A percentile compares a stretch with the other conserved stretches of the same genome.
Evolutionary conservation across 108 stramenopile species (phyloP).

Genomic region (Cyclostephanos invisitatus): DNA sequence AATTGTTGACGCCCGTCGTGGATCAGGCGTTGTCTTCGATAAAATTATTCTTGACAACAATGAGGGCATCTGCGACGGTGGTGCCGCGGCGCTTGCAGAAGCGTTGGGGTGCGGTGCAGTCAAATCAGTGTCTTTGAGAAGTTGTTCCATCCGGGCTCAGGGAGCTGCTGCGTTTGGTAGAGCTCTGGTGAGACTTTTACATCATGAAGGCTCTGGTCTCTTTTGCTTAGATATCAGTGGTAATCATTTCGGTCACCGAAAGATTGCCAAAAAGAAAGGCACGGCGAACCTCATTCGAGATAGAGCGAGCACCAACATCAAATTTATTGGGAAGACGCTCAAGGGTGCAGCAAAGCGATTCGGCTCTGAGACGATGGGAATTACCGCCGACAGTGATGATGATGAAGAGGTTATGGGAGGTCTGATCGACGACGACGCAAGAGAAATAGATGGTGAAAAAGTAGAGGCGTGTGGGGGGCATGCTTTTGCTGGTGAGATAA

Average conservation of each 20-base stretch:
- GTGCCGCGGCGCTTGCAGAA: slow-evolving; percentile 60
- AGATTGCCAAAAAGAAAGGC: slow-evolving; percentile 56
- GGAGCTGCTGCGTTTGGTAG: slow-evolving; percentile 64
- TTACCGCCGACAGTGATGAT: slow-evolving; percentile 61
- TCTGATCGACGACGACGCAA: slow-evolving; percentile 38
- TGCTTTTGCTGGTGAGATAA: slow-evolving; percentile 43
- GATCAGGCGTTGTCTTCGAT: slow-evolving; percentile 21
- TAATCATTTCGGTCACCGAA: slow-evolving; percentile 69
- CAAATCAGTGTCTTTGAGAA: slow-evolving; percentile 54
- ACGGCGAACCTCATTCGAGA: slow-evolving; percentile 60
- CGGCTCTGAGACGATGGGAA: slow-evolving; percentile 37
- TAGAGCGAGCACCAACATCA: slow-evolving; percentile 81
- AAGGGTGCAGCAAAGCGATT: slow-evolving; percentile 63
- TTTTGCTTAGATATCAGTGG: slow-evolving; percentile 74
- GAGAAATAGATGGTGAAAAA: slow-evolving; percentile 28
- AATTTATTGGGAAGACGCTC: slow-evolving; percentile 57
- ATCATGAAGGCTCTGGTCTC: not conserved
- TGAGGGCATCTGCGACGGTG: slow-evolving; percentile 54
- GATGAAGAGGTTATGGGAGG: slow-evolving; percentile 63
- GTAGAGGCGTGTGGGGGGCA: slow-evolving; percentile 62
- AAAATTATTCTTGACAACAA: slow-evolving; percentile 74
- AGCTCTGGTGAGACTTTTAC: slow-evolving; percentile 39
- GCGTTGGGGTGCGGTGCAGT: slow-evolving; percentile 55
- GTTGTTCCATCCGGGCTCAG: slow-evolving; percentile 71
- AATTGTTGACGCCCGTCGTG: slow-evolving; percentile 26